Conservation (phyloP, 192 early-diverging fungal species). For the Coemansia umbellata region DNA sequence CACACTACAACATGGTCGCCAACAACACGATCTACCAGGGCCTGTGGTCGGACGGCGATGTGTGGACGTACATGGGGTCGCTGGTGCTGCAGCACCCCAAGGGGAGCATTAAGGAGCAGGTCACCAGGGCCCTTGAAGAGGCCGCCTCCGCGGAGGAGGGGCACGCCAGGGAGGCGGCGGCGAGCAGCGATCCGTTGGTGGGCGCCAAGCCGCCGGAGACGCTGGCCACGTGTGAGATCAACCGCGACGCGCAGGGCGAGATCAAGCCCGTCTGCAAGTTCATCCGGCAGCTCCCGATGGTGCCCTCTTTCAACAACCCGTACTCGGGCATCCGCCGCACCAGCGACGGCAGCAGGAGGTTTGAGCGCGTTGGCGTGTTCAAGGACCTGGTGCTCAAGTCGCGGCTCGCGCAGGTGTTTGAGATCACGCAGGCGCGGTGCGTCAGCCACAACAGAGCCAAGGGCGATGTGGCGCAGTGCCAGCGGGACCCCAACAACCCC, state of each 20-base stretch:
- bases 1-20: conserved; percentile 50
- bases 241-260: conserved; percentile 18
- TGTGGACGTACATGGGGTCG: conserved; percentile 50
- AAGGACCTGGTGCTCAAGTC: conserved; percentile 35
- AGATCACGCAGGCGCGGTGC: conserved; percentile 29
- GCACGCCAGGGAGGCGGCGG: neutral
- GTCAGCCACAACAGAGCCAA: conserved; percentile 32
- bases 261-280: conserved; percentile 46
- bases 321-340: conserved; percentile 44
- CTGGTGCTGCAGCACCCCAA: conserved; percentile 45
- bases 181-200: conserved; percentile 19
- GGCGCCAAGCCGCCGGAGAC: conserved; percentile 34
- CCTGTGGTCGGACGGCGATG: conserved; percentile 46
- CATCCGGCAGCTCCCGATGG: conserved; percentile 40
- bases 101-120: conserved; percentile 42
- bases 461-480: conserved; percentile 34
- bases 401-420: conserved; percentile 23
- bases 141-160: conserved; percentile 13
- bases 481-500: conserved; percentile 40
- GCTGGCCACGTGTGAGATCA: conserved; percentile 44
- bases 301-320: conserved; percentile 30
- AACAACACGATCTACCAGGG: conserved; percentile 52
- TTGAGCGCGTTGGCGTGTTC: conserved; percentile 35
- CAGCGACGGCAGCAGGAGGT: conserved; percentile 16
- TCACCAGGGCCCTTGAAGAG: conserved; percentile 32